A percentile compares a stretch with the other conserved stretches of the same genome.
Conservation (phyloP, 176 grass and related monocot species). For the Triticum timopheevii region DNA sequence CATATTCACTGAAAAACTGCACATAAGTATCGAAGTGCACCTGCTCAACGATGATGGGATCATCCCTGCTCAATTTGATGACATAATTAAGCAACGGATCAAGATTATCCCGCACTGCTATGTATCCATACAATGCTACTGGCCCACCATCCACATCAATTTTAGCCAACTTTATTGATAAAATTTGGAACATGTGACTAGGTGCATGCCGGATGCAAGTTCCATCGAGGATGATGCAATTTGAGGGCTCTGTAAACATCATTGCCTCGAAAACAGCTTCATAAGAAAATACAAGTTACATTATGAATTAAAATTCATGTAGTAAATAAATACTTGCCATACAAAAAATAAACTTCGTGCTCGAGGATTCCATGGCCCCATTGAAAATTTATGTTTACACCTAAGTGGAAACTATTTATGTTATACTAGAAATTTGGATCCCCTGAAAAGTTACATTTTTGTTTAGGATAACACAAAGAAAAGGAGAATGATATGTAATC, state of each 20-base stretch:
- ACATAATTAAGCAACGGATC: constrained; percentile 6
- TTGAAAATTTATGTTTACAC: background rate
- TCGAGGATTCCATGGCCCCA: constrained; percentile 5
- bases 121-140: background rate
- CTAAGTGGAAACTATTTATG: background rate
- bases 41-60: background rate
- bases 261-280: background rate
- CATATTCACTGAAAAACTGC: background rate
- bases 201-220: background rate
- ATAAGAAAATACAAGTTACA: background rate
- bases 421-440: background rate
- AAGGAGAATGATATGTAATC: background rate
- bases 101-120: background rate
- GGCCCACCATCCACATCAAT: no score
- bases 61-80: background rate
- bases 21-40: background rate
- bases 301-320: background rate
- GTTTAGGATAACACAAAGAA: background rate
- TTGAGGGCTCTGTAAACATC: background rate
- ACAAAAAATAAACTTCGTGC: background rate
- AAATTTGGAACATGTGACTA: background rate
- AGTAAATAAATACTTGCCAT: background rate
- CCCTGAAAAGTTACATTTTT: background rate
- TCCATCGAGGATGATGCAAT: background rate
- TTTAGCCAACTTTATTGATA: background rate